A percentile compares a stretch with the other conserved stretches of the same genome.
phyloP scores from a whole-genome alignment of 305 asterid species.

The Fraxinus albicans region DNA sequence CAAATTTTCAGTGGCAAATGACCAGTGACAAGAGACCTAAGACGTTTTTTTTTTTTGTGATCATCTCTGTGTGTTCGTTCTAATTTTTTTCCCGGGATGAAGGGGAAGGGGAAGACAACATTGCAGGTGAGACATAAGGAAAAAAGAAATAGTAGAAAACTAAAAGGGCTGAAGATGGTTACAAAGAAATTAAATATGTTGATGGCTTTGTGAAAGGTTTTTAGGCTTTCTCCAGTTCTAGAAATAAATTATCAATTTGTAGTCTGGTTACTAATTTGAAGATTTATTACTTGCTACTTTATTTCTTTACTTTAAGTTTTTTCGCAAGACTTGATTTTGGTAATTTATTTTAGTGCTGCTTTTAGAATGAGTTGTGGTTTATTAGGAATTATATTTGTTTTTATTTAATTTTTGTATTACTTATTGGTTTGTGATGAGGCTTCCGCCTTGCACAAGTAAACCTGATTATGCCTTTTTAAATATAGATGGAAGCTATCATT shows the following conservation, averaged over 20 bases:
- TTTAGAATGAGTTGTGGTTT: too few species aligned
- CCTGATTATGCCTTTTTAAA: background rate
- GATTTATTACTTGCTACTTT: background rate
- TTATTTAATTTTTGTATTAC: background rate
- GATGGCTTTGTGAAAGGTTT: background rate
- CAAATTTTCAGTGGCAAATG: background rate
- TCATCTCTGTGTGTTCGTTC: background rate
- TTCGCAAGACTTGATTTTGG: background rate
- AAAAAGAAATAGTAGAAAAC: background rate
- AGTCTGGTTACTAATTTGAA: background rate
- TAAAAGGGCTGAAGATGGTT: background rate
- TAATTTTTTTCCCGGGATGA: too few species aligned
- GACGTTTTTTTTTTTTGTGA: background rate
- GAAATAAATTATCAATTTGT: too few species aligned
- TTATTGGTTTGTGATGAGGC: background rate
- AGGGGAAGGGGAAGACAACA: background rate
- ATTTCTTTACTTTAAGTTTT: too few species aligned
- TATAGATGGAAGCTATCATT: background rate
- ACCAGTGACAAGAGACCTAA: background rate
- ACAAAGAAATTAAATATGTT: background rate
- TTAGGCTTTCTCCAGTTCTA: background rate
- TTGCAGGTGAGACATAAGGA: background rate
- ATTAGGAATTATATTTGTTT: background rate
- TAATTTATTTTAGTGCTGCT: too few species aligned
- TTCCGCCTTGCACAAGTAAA: background rate